Percentiles rank a stretch among this genome's conserved stretches.
Evolutionary conservation across 129 eudicot genomes (phyloP).

Genomic region (Pittosporum tobira): DNA sequence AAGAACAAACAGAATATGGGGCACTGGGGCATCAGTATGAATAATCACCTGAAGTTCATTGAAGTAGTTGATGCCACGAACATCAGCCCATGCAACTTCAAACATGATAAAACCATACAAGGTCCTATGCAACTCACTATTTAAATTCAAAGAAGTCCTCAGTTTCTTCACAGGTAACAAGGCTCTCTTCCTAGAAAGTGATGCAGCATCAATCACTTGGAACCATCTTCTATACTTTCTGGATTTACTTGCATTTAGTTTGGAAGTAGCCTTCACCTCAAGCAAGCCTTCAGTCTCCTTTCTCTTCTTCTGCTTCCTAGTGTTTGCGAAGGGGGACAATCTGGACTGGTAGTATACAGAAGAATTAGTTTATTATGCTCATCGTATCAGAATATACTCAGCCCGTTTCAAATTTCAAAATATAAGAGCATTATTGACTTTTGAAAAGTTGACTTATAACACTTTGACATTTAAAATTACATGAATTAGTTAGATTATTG

Average conservation of each 20-base stretch:
- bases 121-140: conserved; percentile 66
- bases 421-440: too few relatives aligned
- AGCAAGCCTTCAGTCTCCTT: conserved; percentile 28
- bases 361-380: background rate
- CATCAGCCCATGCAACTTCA: conserved; percentile 79
- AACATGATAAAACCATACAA: conserved; percentile 84
- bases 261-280: conserved; percentile 24
- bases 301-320: conserved; percentile 47
- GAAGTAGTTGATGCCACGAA: conserved; percentile 77
- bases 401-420: too few relatives aligned
- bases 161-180: conserved; percentile 71
- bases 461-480: too few relatives aligned
- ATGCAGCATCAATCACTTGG: conserved; percentile 48
- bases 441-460: too few relatives aligned
- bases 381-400: too few relatives aligned
- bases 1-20: conserved; percentile 2
- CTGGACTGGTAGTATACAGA: conserved; percentile 51
- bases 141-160: conserved; percentile 52
- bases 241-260: conserved; percentile 27
- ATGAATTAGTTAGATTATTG: too few relatives aligned
- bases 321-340: conserved; percentile 87
- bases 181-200: conserved; percentile 53
- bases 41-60: conserved; percentile 86
- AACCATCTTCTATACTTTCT: conserved; percentile 49
- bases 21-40: background rate